A percentile compares a stretch with the other conserved stretches of the same genome.
Conservation (phyloP, 2,329 filamentous ascomycete genomes). For the Fusarium sp. region DNA sequence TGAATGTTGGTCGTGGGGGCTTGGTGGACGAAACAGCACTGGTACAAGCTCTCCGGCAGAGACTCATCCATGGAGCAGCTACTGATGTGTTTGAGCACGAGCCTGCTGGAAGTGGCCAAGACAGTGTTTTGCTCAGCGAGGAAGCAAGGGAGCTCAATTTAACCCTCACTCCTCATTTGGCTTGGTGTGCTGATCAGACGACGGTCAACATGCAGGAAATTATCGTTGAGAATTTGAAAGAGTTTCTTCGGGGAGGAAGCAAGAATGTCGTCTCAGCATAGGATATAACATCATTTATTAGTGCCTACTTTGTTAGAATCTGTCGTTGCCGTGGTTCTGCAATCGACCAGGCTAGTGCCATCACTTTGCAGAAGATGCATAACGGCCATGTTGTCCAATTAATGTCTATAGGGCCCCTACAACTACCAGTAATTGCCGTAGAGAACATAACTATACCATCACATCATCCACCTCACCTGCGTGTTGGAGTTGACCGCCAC, state of each 20-base stretch:
- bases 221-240: background rate
- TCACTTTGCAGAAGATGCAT: background rate
- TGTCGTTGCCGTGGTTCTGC: background rate
- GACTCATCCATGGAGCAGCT: conserved; percentile 12
- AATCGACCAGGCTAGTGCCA: background rate
- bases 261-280: background rate
- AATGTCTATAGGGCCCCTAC: background rate
- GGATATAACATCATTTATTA: background rate
- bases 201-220: background rate
- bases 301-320: background rate
- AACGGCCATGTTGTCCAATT: background rate
- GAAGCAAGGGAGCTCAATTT: background rate
- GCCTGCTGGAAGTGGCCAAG: conserved; percentile 1
- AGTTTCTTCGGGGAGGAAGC: background rate
- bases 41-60: conserved; percentile 7
- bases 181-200: conserved; percentile 8
- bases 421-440: too few species aligned
- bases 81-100: conserved; percentile 19
- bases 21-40: conserved; percentile 17
- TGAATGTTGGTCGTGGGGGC: conserved; percentile 17
- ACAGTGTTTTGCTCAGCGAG: background rate
- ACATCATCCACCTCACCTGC: background rate
- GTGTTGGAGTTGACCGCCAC: background rate
- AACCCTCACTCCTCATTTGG: background rate
- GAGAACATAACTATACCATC: too few species aligned